phyloP scores from a whole-genome alignment of 768 basidiomycete species.

The Neoboletus subvelutipes region DNA sequence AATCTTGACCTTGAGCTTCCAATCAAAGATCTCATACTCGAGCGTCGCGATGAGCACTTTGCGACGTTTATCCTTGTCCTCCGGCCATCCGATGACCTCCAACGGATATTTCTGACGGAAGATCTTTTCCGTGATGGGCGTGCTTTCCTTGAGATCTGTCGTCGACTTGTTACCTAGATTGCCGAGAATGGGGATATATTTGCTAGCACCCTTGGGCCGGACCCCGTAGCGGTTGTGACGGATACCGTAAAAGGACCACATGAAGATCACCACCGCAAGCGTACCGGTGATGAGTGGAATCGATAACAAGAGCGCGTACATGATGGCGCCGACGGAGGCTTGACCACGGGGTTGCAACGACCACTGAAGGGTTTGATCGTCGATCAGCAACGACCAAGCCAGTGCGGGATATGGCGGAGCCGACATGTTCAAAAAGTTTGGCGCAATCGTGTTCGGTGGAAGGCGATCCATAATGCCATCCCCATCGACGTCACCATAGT shows the following conservation, averaged over 20 bases:
- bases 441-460: conserved; percentile 81
- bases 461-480: conserved; percentile 90
- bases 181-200: conserved; percentile 89
- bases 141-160: conserved; percentile 64
- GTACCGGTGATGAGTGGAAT: conserved; percentile 86
- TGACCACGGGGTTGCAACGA: conserved; percentile 78
- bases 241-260: conserved; percentile 97
- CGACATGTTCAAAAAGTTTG: conserved; percentile 90
- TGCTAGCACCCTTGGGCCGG: conserved; percentile 64
- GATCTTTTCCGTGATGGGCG: conserved; percentile 68
- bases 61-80: conserved; percentile 86
- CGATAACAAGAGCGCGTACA: conserved; percentile 78
- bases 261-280: conserved; percentile 82
- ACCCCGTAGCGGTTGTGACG: conserved; percentile 91
- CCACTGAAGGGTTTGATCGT: conserved; percentile 80
- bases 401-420: conserved; percentile 86
- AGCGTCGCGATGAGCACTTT: conserved; percentile 90
- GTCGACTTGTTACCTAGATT: conserved; percentile 62
- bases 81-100: conserved; percentile 96
- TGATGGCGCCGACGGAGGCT: conserved; percentile 76
- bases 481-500: conserved; percentile 86
- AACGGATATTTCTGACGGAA: conserved; percentile 57
- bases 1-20: conserved; percentile 98
- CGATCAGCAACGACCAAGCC: conserved; percentile 80
- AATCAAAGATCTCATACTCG: conserved; percentile 96